Conservation (phyloP, 345 rosid genomes). For the Cardamine chenopodiifolia region DNA sequence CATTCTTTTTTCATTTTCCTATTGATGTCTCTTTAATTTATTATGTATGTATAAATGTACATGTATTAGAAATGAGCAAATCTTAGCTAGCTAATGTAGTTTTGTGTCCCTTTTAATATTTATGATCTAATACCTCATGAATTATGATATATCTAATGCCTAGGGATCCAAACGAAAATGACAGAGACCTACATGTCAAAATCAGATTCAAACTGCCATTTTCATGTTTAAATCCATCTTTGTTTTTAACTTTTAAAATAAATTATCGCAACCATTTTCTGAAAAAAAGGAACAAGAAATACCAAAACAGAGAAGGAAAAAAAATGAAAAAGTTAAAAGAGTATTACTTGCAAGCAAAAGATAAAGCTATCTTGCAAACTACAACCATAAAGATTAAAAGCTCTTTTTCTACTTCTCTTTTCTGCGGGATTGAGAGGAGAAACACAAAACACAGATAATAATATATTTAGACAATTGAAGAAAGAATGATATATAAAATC, state of each 20-base stretch:
- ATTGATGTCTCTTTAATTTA: not conserved
- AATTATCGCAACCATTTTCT: not conserved
- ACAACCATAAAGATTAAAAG: not conserved
- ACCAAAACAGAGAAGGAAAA: not conserved
- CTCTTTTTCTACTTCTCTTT: not conserved
- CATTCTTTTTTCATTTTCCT: not conserved
- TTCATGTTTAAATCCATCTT: constrained; percentile 24
- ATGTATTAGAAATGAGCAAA: not conserved
- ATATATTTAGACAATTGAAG: not conserved
- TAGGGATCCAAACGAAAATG: constrained; percentile 14
- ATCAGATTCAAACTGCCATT: constrained; percentile 31
- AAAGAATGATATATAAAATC: not conserved
- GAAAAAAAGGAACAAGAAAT: not conserved
- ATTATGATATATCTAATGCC: not conserved
- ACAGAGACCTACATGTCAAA: constrained; percentile 22
- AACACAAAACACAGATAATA: not conserved
- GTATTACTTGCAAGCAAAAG: constrained; percentile 28
- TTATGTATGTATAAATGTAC: not conserved
- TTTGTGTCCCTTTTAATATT: not conserved
- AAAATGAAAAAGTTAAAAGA: not conserved
- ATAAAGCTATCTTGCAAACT: constrained; percentile 6
- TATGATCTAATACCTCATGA: constrained; percentile 8
- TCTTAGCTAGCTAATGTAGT: constrained; percentile 12
- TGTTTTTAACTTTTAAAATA: not conserved
- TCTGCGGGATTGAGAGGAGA: not conserved